Base-by-base conservation (phyloP, 2,329 filamentous ascomycete genomes). In the Colletotrichum spinosum region DNA sequence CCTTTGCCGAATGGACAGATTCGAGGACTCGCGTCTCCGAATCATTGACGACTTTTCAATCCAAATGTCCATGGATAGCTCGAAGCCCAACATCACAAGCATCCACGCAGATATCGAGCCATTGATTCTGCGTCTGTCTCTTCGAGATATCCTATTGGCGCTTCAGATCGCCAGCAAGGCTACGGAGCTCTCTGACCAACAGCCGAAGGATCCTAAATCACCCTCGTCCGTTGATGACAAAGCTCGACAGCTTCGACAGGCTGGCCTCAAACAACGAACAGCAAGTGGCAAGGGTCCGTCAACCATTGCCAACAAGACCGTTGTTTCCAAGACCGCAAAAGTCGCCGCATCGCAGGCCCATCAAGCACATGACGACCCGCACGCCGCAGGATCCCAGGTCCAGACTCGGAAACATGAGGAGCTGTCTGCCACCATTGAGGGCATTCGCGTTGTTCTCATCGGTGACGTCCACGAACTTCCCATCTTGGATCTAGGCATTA, bases 31-130 rank as follows among this genome's bases (percentile, higher is more conserved):
- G 45, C 89, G 93, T 42, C 84, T 99, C 51, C 90, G 96, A 15
- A 97, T 99, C 67, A 87, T 99, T 38, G 97, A 99, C 74, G 94
- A 99, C 77, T 99, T 99, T 76, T 97, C 94, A 3, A 83, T 98
- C 9, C 92, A 96, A 68, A 84, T 97, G 71, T 96, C 93, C 3
- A 88, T 99, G 82, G 95, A 99, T 72, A 87, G 78, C 67, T 89
- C 87, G 0, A 80, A 82, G 54, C 74, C 80, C 0, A 89, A 88
- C 69, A 72, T 90, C 41, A 96, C 90, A 3, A 96, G 88, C 69
- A 95, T 99, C 57, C 89, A 93, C 70, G 86, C 97, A 12, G 92
- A 97, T 42, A 84, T 99, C 51, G 95, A 99, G 73, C 96, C 97
- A 2, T 84, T 99, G 34, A 92, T 99, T 52, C 83, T 99, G 9